Evolutionary conservation across 805 yeast species (phyloP), one percentile per base, ranked within the genome.

Genomic region (Phaffomyces opuntiae): DNA sequence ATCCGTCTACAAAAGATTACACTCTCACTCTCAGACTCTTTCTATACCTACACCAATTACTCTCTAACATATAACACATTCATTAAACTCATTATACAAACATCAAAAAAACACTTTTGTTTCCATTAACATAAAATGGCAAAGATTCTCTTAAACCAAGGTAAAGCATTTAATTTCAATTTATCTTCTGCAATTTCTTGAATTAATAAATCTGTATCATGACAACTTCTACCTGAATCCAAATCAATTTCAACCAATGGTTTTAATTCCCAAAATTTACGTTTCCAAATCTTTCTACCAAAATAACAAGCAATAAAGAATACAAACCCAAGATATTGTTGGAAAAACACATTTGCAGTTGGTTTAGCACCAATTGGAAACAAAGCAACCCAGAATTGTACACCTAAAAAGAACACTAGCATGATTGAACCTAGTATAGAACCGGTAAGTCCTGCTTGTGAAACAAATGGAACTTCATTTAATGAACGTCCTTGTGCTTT

Each of bases 161-260:
- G 77, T 56, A 65, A 72, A 32, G 73, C 47, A 17, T 67, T 70
- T 51, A 81, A 56, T 49, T 57, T 67, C 6, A 69, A 81, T 57
- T 63, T 72, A 60, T 81, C 84, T 61, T 78, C 84, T 8, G 69
- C 72, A 43, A 80, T 61, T 58, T 80, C 83, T 57, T 74, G 81
- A 51, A 65, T 69, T 46, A 81, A 59, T 40, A 75, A 62, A 34
- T 80, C 85, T 49, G 78, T 53, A 55, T 81, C 86, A 24, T 74
- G 53, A 38, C 75, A 78, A 52, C 83, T 73, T 61, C 85, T 75
- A 44, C 89, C 89, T 41, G 78, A 69, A 56, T 77, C 83, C 37
- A 82, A 59, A 53, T 80, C 85, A 53, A 82, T 74, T 32, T 77
- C 75, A 38, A 61, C 54, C 32, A 76, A 67, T 40, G 69, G 68